phyloP scores from a whole-genome alignment of 768 basidiomycete genomes.

The Cytidiella melzeri region DNA sequence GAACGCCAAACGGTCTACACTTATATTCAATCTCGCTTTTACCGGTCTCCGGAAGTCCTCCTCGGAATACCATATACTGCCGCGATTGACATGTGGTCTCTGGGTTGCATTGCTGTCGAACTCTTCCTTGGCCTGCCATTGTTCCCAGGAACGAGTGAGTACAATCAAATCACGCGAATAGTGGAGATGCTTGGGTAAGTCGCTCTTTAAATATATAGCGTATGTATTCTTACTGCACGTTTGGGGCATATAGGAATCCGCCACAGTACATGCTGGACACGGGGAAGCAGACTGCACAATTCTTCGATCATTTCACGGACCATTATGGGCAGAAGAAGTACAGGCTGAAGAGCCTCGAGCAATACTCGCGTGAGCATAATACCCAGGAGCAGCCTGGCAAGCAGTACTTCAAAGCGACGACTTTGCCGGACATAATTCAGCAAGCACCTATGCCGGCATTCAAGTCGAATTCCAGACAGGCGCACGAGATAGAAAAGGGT shows the following conservation, averaged over 20 bases:
- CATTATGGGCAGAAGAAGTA: slow-evolving; percentile 77
- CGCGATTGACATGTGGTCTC: slow-evolving; percentile 98
- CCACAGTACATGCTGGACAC: slow-evolving; percentile 91
- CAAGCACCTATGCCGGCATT: slow-evolving; percentile 88
- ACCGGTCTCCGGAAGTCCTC: slow-evolving; percentile 95
- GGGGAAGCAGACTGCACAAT: slow-evolving; percentile 92
- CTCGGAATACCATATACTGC: slow-evolving; percentile 92
- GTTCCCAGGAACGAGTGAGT: slow-evolving; percentile 98
- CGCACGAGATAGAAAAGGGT: slow-evolving; percentile 90
- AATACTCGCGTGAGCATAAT: slow-evolving; percentile 93
- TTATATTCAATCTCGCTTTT: slow-evolving; percentile 98
- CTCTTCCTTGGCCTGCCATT: slow-evolving; percentile 93
- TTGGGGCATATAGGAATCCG: slow-evolving; percentile 54
- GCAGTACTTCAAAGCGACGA: slow-evolving; percentile 95
- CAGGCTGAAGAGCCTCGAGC: slow-evolving; percentile 84
- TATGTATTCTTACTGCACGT: slow-evolving; percentile 2
- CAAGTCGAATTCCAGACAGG: slow-evolving; percentile 63
- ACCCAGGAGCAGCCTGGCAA: slow-evolving; percentile 97
- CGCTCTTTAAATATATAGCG: not conserved
- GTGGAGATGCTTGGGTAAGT: slow-evolving; percentile 97
- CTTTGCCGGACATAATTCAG: slow-evolving; percentile 92
- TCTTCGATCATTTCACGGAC: slow-evolving; percentile 81
- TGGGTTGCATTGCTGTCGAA: slow-evolving; percentile 98
- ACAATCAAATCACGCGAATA: slow-evolving; percentile 95
- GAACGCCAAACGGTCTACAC: slow-evolving; percentile 99